phyloP scores from a whole-genome alignment of 257 asterid genomes.

The Capsicum pubescens region DNA sequence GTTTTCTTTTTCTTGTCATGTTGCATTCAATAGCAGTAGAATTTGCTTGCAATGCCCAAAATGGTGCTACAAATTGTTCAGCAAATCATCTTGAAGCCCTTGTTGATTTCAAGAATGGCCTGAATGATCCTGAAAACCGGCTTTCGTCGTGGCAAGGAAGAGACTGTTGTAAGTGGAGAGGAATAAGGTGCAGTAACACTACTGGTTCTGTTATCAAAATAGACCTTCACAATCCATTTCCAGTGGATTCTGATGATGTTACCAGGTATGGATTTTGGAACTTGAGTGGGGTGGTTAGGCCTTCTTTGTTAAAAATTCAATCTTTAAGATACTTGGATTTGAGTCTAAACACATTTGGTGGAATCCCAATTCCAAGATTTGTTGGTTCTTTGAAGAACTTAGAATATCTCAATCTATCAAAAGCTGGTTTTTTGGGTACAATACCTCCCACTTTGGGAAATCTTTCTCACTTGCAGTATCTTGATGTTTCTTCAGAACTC shows the following conservation, averaged over 20 bases:
- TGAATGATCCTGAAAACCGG: slow-evolving; percentile 50
- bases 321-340: slow-evolving; percentile 54
- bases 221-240: slow-evolving; percentile 49
- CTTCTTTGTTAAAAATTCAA: slow-evolving; percentile 46
- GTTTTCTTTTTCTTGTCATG: slow-evolving; percentile 35
- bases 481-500: slow-evolving; percentile 53
- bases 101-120: slow-evolving; percentile 57
- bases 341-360: slow-evolving; percentile 53
- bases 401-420: slow-evolving; percentile 54
- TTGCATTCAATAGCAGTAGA: slow-evolving; percentile 33
- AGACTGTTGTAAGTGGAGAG: slow-evolving; percentile 56
- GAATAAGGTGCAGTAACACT: slow-evolving; percentile 41
- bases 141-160: slow-evolving; percentile 53
- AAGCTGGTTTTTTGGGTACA: slow-evolving; percentile 51
- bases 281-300: slow-evolving; percentile 63
- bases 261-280: slow-evolving; percentile 48
- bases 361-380: slow-evolving; percentile 49
- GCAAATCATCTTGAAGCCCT: slow-evolving; percentile 45
- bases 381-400: slow-evolving; percentile 47
- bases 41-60: slow-evolving; percentile 28
- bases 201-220: slow-evolving; percentile 42
- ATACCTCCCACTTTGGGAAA: slow-evolving; percentile 51
- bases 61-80: slow-evolving; percentile 33
- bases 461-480: slow-evolving; percentile 48
- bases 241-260: slow-evolving; percentile 9